Percentiles rank a stretch among this genome's conserved stretches.
These are phyloP conservation scores for Tetracladium marchalianum DNA, from an alignment of 495 filamentous ascomycete genomes.

Conservation along the genomic window DNA sequence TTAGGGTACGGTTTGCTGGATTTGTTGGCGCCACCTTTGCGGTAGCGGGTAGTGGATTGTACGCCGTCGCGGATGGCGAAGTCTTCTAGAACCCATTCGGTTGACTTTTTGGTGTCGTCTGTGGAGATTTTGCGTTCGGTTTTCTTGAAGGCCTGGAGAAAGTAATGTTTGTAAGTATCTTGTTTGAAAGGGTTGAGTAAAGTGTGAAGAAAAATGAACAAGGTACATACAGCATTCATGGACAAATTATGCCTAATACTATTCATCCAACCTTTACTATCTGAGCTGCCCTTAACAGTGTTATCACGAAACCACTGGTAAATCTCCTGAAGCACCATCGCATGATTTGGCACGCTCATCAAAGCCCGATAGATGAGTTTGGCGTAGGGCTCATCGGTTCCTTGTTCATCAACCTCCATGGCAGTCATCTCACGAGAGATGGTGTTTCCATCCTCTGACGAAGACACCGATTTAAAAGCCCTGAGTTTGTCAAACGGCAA, in stretches of 20 bases:
- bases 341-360: slow-evolving; percentile 47
- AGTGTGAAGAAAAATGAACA: not conserved
- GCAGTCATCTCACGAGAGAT: slow-evolving; percentile 19
- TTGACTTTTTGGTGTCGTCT: slow-evolving; percentile 45
- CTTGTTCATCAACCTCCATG: slow-evolving; percentile 12
- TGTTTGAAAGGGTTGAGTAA: not conserved
- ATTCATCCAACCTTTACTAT: slow-evolving; percentile 81
- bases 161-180: not conserved
- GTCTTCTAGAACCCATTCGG: slow-evolving; percentile 58
- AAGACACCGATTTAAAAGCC: slow-evolving; percentile 2
- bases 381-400: slow-evolving; percentile 54
- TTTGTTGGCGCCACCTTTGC: slow-evolving; percentile 44
- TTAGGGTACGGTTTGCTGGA: slow-evolving; percentile 23
- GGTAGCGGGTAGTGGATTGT: slow-evolving; percentile 67
- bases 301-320: slow-evolving; percentile 85
- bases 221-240: slow-evolving; percentile 77
- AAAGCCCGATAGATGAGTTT: slow-evolving; percentile 72
- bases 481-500: not conserved
- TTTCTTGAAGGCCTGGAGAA: slow-evolving; percentile 55
- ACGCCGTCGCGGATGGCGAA: slow-evolving; percentile 52
- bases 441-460: slow-evolving; percentile 9
- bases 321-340: slow-evolving; percentile 74
- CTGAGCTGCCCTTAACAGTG: slow-evolving; percentile 60
- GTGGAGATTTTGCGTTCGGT: slow-evolving; percentile 34
- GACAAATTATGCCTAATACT: slow-evolving; percentile 95